phyloP scores from a whole-genome alignment of 23 red algal genomes.

The Chondrus crispus region DNA sequence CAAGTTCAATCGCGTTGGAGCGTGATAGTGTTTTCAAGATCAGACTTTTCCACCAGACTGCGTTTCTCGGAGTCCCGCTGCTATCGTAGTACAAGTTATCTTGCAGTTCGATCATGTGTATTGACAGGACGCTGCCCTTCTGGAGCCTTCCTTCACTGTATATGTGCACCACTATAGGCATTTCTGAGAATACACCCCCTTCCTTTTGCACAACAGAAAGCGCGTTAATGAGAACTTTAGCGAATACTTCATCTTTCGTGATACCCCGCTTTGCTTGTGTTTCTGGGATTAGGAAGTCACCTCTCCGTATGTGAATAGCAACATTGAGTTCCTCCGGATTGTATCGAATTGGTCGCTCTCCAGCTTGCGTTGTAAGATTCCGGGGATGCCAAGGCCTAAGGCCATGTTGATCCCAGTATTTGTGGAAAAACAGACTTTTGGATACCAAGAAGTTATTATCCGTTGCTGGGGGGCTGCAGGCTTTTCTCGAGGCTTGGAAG shows the following conservation, averaged over 20 bases:
- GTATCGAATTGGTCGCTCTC: neutral
- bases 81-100: constrained; percentile 38
- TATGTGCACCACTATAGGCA: constrained; percentile 48
- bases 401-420: constrained; percentile 58
- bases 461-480: constrained; percentile 12
- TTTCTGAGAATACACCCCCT: constrained; percentile 16
- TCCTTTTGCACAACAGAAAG: constrained; percentile 14
- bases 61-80: neutral
- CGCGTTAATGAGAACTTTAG: neutral
- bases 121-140: constrained; percentile 7
- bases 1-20: neutral
- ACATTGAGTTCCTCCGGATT: constrained; percentile 2
- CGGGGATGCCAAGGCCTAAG: neutral
- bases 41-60: constrained; percentile 24
- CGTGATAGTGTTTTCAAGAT: neutral
- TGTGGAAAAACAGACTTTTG: constrained; percentile 25
- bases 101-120: constrained; percentile 20
- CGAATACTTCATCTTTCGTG: constrained; percentile 31
- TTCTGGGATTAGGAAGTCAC: constrained; percentile 28
- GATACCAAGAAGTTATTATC: constrained; percentile 42
- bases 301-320: constrained; percentile 51
- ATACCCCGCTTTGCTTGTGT: neutral
- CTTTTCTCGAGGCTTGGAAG: constrained; percentile 8
- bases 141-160: constrained; percentile 48
- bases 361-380: neutral